Evolutionary conservation across 1,139 yeast genomes (phyloP), one percentile per base, ranked within the genome.

Genomic region (Geotrichum klebahnii): DNA sequence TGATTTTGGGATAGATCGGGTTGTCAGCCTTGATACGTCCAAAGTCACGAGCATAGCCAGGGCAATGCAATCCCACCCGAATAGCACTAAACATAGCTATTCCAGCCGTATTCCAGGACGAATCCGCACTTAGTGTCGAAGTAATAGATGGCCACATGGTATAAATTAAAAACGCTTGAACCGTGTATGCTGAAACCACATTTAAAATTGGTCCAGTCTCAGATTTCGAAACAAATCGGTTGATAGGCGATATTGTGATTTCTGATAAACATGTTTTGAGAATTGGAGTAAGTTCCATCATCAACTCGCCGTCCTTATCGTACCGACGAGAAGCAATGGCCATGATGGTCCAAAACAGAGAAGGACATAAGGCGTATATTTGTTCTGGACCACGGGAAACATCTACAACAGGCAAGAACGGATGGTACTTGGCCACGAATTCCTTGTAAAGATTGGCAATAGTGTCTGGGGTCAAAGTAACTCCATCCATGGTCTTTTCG

Each of bases 101-200:
- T 0, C 97, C 97, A 14, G 88, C 84, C 0, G 97, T 87, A 62
- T 85, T 87, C 94, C 97, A 92, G 3, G 96, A 84, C 3, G 96
- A 84, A 63, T 92, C 97, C 0, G 97, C 96, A 67, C 95, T 85
- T 44, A 92, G 74, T 0, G 97, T 87, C 0, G 97, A 88, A 0
- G 97, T 87, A 44, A 90, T 76, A 1, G 97, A 96, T 0, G 97
- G 97, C 97, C 97, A 92, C 66, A 84, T 81, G 1, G 97, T 83
- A 65, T 86, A 88, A 4, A 92, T 72, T 31, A 92, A 69, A 57
- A 90, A 84, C 0, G 97, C 97, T 65, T 92, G 98, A 0, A 90
- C 97, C 0, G 96, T 85, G 63, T 84, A 90, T 0, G 90, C 96
- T n/a, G 95, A 84, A 12, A 95, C 86, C 1, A 88, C 94, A 61